Evolutionary conservation across 148 eudicot species (phyloP), one percentile per base, ranked within the genome.

Genomic region (Rhododendron ovatum): DNA sequence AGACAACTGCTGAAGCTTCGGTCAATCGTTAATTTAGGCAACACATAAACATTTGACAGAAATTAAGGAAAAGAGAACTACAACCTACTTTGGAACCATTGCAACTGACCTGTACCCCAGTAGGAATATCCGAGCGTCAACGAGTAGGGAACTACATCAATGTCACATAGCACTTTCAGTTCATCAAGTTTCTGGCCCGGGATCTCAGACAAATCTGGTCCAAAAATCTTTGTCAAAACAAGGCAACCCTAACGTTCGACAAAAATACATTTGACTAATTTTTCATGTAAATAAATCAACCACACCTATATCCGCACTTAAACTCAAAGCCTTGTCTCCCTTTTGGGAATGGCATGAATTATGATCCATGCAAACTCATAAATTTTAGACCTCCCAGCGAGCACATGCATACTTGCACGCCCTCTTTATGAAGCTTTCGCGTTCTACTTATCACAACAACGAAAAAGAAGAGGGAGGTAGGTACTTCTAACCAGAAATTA

Each of bases 111-210:
- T 91, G 96, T 95, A 78, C 93, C 90, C 98, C 98, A 97, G 84
- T 97, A 97, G 39, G 98, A 94, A 91, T 97, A 97, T 81, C 96
- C 98, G 81, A 97, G 98, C 45, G 94, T 93, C 86, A 97, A 15
- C 15, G 98, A 93, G 90, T 97, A 92, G 59, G 98, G 93, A 77
- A 95, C 93, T 53, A 94, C 95, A 91, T 94, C 93, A 89, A 95
- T 87, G 82, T 93, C 80, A 83, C 93, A 94, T 47, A 92, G 91
- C 88, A 85, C 89, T 88, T 89, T 92, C 41, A 97, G 86, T 87
- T 93, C 99, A 78, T 90, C 93, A 87, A 95, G 92, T 88, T 94
- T 97, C 82, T 92, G 89, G 82, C 83, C 86, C 1, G 99, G 98
- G 75, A 97, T 87, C 84, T 91, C 93, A 82, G 98, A 97, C 85